Percentiles rank a stretch among this genome's conserved stretches.
These are phyloP conservation scores for Cyamopsis tetragonoloba DNA, from an alignment of 306 rosid genomes.

Conservation along the genomic window DNA sequence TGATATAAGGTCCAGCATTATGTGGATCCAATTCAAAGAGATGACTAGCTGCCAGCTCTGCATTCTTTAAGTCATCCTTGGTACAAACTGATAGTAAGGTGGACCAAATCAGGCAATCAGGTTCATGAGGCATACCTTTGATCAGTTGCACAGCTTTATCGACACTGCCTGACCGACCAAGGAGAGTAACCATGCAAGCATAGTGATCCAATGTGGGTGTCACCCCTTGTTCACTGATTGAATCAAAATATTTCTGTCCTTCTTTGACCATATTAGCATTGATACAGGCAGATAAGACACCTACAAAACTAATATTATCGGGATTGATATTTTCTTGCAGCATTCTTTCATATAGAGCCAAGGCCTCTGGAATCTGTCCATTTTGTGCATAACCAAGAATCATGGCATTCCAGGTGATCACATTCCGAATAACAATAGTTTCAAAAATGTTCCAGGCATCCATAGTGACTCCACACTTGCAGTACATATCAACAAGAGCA, in stretches of 20 bases:
- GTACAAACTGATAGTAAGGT: constrained; percentile 38
- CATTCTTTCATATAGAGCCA: constrained; percentile 42
- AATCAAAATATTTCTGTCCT: constrained; percentile 40
- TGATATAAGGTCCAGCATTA: constrained; percentile 46
- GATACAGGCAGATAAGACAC: constrained; percentile 46
- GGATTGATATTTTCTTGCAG: constrained; percentile 40
- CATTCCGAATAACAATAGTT: constrained; percentile 35
- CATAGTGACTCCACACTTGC: constrained; percentile 53
- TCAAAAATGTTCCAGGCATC: constrained; percentile 39
- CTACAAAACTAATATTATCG: constrained; percentile 39
- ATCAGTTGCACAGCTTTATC: constrained; percentile 40
- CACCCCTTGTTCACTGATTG: constrained; percentile 40
- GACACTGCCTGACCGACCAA: constrained; percentile 38
- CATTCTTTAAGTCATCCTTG: constrained; percentile 33
- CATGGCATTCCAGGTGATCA: constrained; percentile 44
- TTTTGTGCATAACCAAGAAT: constrained; percentile 50
- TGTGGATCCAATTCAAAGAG: constrained; percentile 41
- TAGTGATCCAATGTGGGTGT: constrained; percentile 47
- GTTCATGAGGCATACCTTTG: constrained; percentile 36
- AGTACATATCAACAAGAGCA: constrained; percentile 54
- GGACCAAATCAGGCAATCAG: constrained; percentile 41
- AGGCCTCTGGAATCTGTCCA: constrained; percentile 37
- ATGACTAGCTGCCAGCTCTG: constrained; percentile 42
- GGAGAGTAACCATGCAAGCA: constrained; percentile 46
- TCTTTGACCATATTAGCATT: constrained; percentile 36